phyloP scores from a whole-genome alignment of 2,329 filamentous ascomycete genomes.

The Pseudocercospora fijiensis region DNA sequence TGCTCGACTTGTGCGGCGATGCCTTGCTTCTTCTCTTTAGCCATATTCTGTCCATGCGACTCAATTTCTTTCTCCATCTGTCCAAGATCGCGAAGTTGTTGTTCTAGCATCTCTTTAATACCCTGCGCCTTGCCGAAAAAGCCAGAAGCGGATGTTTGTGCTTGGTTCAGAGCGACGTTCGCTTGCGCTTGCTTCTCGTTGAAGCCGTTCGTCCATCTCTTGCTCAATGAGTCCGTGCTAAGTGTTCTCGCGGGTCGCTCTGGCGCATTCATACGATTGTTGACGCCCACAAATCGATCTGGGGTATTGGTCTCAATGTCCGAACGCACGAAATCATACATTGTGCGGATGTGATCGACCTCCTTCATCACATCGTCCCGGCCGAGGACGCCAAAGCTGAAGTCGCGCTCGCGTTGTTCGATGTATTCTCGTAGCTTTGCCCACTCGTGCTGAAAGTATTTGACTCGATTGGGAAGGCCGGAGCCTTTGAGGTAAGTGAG shows the following conservation, averaged over 20 bases:
- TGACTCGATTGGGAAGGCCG: conserved; percentile 24
- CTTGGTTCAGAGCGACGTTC: conserved; percentile 17
- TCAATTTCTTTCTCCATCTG: conserved; percentile 28
- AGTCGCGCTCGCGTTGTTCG: conserved; percentile 26
- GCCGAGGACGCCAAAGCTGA: conserved; percentile 14
- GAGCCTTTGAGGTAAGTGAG: conserved; percentile 28
- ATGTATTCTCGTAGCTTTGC: conserved; percentile 26
- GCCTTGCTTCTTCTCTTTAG: conserved; percentile 21
- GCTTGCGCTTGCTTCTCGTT: conserved; percentile 23
- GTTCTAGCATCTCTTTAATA: conserved; percentile 21
- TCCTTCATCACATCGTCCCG: conserved; percentile 17
- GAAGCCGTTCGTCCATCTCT: conserved; percentile 7
- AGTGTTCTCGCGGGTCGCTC: neutral
- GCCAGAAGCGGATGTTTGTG: conserved; percentile 15
- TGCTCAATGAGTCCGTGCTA: conserved; percentile 7
- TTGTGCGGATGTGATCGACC: conserved; percentile 20
- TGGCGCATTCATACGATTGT: neutral
- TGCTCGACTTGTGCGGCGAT: conserved; percentile 15
- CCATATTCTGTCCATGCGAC: conserved; percentile 17
- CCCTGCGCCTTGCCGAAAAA: conserved; percentile 19
- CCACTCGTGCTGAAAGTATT: conserved; percentile 29
- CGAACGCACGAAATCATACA: conserved; percentile 22
- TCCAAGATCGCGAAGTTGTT: conserved; percentile 24
- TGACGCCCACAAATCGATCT: conserved; percentile 23
- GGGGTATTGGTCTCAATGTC: conserved; percentile 26